These are phyloP conservation scores for Neoarthrinium moseri DNA, from an alignment of 2,329 filamentous ascomycete genomes.

Conservation along the genomic window DNA sequence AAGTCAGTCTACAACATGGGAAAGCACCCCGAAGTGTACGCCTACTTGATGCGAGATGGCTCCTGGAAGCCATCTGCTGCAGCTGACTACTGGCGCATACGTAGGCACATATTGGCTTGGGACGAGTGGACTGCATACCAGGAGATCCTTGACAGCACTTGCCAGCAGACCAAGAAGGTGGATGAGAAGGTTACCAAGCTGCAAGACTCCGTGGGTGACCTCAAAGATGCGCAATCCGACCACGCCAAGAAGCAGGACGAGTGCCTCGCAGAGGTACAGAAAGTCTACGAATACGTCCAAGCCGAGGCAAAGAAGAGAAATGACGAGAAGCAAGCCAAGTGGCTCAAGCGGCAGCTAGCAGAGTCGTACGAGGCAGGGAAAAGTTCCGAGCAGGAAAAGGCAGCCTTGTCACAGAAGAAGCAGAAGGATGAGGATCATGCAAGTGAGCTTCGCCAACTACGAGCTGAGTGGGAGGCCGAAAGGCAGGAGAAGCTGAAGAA, in stretches of 20 bases:
- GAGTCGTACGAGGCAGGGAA: background rate
- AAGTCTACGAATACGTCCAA: conserved; percentile 1
- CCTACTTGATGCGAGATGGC: background rate
- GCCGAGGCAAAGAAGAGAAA: background rate
- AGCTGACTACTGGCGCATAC: background rate
- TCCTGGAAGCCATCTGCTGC: background rate
- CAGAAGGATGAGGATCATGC: background rate
- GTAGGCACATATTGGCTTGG: background rate
- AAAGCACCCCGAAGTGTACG: background rate
- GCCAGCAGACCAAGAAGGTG: background rate
- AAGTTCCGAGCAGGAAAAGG: background rate
- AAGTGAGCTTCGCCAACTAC: background rate
- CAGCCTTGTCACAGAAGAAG: background rate
- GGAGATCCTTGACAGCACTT: background rate
- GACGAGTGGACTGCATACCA: background rate
- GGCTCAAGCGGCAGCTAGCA: background rate
- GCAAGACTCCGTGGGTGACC: background rate
- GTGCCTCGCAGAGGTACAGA: background rate
- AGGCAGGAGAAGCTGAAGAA: background rate
- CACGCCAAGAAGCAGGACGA: background rate
- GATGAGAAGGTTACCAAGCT: background rate
- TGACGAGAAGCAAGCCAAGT: background rate
- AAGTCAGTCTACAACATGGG: too few relatives aligned
- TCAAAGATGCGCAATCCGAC: background rate
- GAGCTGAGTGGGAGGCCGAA: background rate